These are phyloP conservation scores for Raffaelea deltoideospora DNA, from an alignment of 2,329 filamentous ascomycete genomes.

Conservation along the genomic window DNA sequence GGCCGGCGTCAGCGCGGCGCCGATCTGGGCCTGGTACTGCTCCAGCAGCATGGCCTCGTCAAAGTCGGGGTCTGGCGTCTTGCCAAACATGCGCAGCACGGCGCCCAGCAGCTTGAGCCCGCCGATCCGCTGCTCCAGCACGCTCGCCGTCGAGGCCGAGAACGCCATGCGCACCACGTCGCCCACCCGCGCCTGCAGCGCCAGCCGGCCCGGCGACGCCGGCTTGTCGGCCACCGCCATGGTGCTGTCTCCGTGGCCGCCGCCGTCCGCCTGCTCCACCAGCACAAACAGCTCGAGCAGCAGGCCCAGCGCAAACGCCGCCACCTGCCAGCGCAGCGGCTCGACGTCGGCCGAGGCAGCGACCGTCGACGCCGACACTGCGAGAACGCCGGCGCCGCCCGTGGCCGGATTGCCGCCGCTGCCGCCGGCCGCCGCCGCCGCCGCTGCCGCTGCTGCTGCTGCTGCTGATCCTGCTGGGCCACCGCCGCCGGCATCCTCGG, in stretches of 20 bases:
- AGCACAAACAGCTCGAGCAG: constrained; percentile 69
- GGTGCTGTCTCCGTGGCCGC: constrained; percentile 30
- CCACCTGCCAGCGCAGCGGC: constrained; percentile 85
- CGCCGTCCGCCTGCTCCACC: constrained; percentile 63
- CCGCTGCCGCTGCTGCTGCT: background rate
- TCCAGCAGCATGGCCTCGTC: constrained; percentile 92
- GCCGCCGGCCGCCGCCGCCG: background rate
- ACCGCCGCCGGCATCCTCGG: background rate
- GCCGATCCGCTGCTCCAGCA: constrained; percentile 78
- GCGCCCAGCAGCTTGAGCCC: constrained; percentile 89
- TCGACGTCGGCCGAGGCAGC: constrained; percentile 55
- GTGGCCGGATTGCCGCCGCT: too few species aligned
- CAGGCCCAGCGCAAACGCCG: constrained; percentile 83
- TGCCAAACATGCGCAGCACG: constrained; percentile 89
- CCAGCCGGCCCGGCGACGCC: too few species aligned
- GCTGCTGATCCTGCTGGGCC: background rate
- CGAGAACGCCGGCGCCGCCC: constrained; percentile 14
- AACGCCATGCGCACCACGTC: constrained; percentile 96
- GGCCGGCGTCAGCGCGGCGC: constrained; percentile 86
- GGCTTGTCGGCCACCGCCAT: constrained; percentile 56
- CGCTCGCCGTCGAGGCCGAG: constrained; percentile 86
- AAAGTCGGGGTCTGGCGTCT: constrained; percentile 90
- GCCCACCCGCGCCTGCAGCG: constrained; percentile 68
- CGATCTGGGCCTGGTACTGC: constrained; percentile 97
- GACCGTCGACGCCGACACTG: constrained; percentile 5